Base-by-base conservation (phyloP, 768 basidiomycete genomes). In the Auricularia heimuer region DNA sequence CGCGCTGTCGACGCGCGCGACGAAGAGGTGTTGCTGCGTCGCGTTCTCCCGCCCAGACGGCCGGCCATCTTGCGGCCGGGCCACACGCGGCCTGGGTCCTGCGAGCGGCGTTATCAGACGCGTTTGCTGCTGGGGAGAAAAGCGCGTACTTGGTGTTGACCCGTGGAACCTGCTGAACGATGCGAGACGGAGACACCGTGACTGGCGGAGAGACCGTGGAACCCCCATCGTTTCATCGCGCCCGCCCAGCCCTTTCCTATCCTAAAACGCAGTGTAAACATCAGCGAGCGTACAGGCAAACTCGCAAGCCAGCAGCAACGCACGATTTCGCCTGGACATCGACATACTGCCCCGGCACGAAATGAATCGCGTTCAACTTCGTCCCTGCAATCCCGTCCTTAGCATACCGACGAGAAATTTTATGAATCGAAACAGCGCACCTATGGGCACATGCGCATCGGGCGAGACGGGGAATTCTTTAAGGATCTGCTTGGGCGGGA, bases 11-110 rank as follows among this genome's bases (percentile, higher is more conserved):
- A 99, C 83, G 24, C 94, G 89, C 64, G 94, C 83, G 54, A 98
- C 92, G 1, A 87, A 75, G 33, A 98, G 85, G 73, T 98, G 98
- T 71, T 96, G 94, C 14, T 82, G 81, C 7, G 96, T 98, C 8
- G 83, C 83, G 47, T 87, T 86, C 67, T 85, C 81, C 86, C 89
- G 62, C 97, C 97, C 81, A 98, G 87, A 29, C 87, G 88, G 39
- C 97, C 97, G 10, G 96, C 86, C 96, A 97, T 98, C 80, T 98
- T 98, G 79, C 94, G 97, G 44, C 97, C 97, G 3, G 97, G 97
- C 78, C 91, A 94, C 4, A 98, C 82, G 71, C 97, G 87, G 60
- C 97, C 97, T 33, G 97, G 96, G 71, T 97, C 94, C 94, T 98
- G 67, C 16, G 63, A 18, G 54, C 8, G 39, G 39, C 7, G 65